These are phyloP conservation scores for Punica granatum DNA, from an alignment of 345 rosid species.

Conservation along the genomic window DNA sequence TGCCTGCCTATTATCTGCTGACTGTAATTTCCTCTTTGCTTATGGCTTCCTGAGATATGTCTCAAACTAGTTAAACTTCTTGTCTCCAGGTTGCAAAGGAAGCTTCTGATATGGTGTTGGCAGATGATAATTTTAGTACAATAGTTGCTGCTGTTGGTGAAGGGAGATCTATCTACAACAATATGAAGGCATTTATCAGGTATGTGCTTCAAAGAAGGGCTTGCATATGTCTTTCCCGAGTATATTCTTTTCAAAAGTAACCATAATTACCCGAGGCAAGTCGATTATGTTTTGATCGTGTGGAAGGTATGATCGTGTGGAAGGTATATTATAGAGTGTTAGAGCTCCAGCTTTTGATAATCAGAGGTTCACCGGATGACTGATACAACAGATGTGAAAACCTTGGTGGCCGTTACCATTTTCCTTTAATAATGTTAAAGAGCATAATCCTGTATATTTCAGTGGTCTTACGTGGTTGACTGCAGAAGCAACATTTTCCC, in stretches of 20 bases:
- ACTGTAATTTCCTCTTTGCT: neutral
- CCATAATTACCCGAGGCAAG: neutral
- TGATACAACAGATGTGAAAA: neutral
- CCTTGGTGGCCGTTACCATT: neutral
- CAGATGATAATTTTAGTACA: slow-evolving; percentile 70
- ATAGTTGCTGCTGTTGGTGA: slow-evolving; percentile 70
- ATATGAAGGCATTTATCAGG: slow-evolving; percentile 85
- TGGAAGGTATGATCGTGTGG: neutral
- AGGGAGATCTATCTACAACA: slow-evolving; percentile 65
- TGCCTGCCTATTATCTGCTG: neutral
- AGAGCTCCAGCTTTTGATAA: neutral
- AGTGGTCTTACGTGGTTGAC: neutral
- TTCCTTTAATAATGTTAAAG: neutral
- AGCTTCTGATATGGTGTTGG: slow-evolving; percentile 79
- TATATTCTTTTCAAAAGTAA: neutral
- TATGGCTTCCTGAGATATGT: neutral
- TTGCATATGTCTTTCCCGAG: neutral
- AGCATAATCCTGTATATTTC: neutral
- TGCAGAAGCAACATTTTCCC: neutral
- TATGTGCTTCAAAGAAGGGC: slow-evolving; percentile 7
- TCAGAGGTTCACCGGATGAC: neutral
- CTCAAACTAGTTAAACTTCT: neutral
- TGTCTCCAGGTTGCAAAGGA: slow-evolving; percentile 62
- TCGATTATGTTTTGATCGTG: neutral
- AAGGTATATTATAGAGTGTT: too few species aligned